Conservation (phyloP, 2,329 filamentous ascomycete genomes). For the Aspergillus jensenii region DNA sequence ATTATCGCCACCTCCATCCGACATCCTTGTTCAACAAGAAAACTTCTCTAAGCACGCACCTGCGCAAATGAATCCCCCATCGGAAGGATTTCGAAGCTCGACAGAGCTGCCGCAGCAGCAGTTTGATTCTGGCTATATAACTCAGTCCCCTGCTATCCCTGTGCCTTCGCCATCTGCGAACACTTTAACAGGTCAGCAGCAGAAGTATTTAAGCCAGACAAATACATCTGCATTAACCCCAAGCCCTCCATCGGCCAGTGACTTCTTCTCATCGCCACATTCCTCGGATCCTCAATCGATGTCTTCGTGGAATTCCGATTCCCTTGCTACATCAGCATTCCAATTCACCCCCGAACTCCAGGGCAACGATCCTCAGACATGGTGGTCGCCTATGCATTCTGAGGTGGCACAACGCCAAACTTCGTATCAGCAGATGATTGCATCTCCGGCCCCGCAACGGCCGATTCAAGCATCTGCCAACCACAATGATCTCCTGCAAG, state of each 20-base stretch:
- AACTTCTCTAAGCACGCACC: constrained; percentile 31
- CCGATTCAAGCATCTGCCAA: constrained; percentile 27
- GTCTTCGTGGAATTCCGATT: constrained; percentile 43
- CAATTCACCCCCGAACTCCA: constrained; percentile 43
- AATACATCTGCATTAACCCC: constrained; percentile 32
- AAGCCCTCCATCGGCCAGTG: constrained; percentile 38
- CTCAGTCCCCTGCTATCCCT: constrained; percentile 33
- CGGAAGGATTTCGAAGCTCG: constrained; percentile 32
- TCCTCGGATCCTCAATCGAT: constrained; percentile 40
- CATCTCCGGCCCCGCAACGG: constrained; percentile 36
- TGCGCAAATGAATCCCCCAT: constrained; percentile 36
- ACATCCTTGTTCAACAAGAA: constrained; percentile 42
- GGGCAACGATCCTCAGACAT: constrained; percentile 35
- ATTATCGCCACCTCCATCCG: constrained; percentile 48
- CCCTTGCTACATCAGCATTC: constrained; percentile 35
- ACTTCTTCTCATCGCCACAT: constrained; percentile 40
- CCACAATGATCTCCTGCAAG: constrained; percentile 37
- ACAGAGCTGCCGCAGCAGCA: constrained; percentile 33
- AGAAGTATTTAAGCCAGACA: constrained; percentile 33
- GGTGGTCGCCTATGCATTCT: constrained; percentile 43
- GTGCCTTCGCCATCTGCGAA: constrained; percentile 33
- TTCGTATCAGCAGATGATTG: constrained; percentile 36
- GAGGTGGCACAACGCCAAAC: constrained; percentile 35
- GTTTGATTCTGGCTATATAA: constrained; percentile 34
- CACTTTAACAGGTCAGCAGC: constrained; percentile 31